phyloP scores from a whole-genome alignment of 257 asterid genomes.

The Primulina huaijiensis region DNA sequence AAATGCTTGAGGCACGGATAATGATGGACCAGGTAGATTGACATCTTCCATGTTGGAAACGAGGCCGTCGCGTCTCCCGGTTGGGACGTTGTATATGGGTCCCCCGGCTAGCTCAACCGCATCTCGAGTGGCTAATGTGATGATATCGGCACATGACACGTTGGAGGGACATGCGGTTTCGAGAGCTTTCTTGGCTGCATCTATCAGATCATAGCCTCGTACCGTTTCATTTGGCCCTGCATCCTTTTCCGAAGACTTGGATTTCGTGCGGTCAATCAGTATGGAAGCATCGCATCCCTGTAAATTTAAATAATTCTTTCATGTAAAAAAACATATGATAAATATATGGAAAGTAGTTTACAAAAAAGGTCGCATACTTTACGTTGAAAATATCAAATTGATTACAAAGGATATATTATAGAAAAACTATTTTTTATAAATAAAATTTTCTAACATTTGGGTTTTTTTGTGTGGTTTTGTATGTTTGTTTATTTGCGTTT shows the following conservation, averaged over 20 bases:
- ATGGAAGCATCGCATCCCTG: conserved; percentile 65
- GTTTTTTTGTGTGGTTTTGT: too few relatives aligned
- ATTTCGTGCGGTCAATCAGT: conserved; percentile 38
- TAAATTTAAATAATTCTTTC: not conserved
- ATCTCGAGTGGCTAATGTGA: conserved; percentile 74
- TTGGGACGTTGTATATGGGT: conserved; percentile 44
- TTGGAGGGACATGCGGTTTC: conserved; percentile 50
- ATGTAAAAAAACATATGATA: not conserved
- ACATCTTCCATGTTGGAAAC: conserved; percentile 43
- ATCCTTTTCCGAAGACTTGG: conserved; percentile 44
- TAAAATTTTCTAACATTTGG: too few relatives aligned
- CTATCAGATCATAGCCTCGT: conserved; percentile 63
- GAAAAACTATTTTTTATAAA: too few relatives aligned
- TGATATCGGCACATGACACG: conserved; percentile 75
- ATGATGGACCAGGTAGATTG: conserved; percentile 55
- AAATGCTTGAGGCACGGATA: conserved; percentile 35
- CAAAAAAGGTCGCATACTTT: too few relatives aligned
- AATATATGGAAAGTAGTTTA: too few relatives aligned
- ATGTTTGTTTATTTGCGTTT: too few relatives aligned
- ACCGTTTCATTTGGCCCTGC: conserved; percentile 45
- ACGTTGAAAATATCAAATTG: not conserved
- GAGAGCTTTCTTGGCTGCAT: conserved; percentile 48
- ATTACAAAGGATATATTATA: too few relatives aligned
- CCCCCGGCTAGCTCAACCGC: conserved; percentile 71
- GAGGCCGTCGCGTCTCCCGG: conserved; percentile 68